These are phyloP conservation scores for Arthrobotrys sphaeroides DNA, from an alignment of 2,329 filamentous ascomycete species.

Conservation along the genomic window DNA sequence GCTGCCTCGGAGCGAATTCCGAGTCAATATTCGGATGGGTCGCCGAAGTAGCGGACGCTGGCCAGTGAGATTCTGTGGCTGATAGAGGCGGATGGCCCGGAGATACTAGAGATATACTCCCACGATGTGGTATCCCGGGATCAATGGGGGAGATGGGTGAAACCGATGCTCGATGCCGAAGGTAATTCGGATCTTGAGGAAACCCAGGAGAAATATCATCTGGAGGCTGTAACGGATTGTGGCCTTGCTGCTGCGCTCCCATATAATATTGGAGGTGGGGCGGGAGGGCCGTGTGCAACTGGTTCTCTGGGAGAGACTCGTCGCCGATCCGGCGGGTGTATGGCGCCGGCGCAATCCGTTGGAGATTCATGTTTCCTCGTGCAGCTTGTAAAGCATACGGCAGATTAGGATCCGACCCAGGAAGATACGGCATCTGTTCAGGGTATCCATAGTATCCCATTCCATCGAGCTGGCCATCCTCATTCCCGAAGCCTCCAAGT, in stretches of 20 bases:
- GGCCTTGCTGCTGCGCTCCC: constrained; percentile 30
- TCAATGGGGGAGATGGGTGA: constrained; percentile 40
- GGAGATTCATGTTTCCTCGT: constrained; percentile 53
- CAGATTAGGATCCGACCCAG: constrained; percentile 34
- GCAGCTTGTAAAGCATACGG: constrained; percentile 46
- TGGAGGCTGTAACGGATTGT: constrained; percentile 19
- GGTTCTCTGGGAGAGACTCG: constrained; percentile 40
- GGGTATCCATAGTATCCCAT: constrained; percentile 51
- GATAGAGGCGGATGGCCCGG: constrained; percentile 40
- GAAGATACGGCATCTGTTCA: constrained; percentile 45
- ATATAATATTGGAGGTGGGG: constrained; percentile 41
- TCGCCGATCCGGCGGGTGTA: constrained; percentile 43
- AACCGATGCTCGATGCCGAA: constrained; percentile 32
- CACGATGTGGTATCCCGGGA: constrained; percentile 26
- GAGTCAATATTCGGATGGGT: constrained; percentile 40
- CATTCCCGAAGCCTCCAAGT: constrained; percentile 45
- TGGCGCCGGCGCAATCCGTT: constrained; percentile 57
- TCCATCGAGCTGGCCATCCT: constrained; percentile 39
- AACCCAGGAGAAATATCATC: constrained; percentile 38
- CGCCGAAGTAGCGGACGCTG: constrained; percentile 44
- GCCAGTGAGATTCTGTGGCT: constrained; percentile 48
- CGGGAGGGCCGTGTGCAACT: constrained; percentile 32
- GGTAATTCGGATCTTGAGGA: constrained; percentile 42
- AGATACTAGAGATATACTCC: constrained; percentile 39
- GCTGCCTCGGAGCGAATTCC: constrained; percentile 28